Evolutionary conservation across 2,329 filamentous ascomycete genomes (phyloP), one percentile per base, ranked within the genome.

Genomic region (Trichoderma asperellum): DNA sequence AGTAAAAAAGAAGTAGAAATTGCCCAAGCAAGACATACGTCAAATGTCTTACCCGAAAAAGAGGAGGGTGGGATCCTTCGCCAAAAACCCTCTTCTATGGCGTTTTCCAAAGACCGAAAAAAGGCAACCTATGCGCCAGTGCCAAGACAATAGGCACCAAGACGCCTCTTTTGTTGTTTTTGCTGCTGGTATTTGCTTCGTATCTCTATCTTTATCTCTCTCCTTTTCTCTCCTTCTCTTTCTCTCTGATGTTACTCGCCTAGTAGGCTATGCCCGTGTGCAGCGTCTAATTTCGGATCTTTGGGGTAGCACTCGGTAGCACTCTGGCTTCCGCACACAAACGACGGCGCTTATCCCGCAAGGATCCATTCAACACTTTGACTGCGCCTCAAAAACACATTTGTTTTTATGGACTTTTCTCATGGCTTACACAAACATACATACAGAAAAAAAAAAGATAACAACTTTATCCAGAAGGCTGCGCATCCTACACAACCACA

Each of bases 321-420:
- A 43, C 40, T 43, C 55, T 18, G 34, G 40, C 59, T 52, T 52
- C 21, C 1, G 4, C 27, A 43, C 18, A 27, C 12, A 49, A 27
- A n/a, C 29, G 63, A 37, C 40, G 63, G 63, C 63, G 63, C 63
- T 66, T 66, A 66, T 66, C 40, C 53, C 63, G 18, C 63, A 58
- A 35, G 37, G 37, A 58, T 35, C 37, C 16, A 43, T 43, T 43
- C 40, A n/a, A 43, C 7, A n/a, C 47, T 34, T 37, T 16, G 29
- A 21, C 63, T 66, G 63, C 63, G 63, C 62, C 62, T 47, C 62
- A 57, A 8, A 8, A 21, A 43, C 62, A 56, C 35, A 43, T 35
- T 37, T 10, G 43, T n/a, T 35, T 52, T 12, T 32, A 34, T 29
- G 34, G 24, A 43, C 34, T 21, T 55, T 32, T 29, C 40, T 7